Evolutionary conservation across 75 land plant species (phyloP).

Genomic region (Adiantum capillusveneris): DNA sequence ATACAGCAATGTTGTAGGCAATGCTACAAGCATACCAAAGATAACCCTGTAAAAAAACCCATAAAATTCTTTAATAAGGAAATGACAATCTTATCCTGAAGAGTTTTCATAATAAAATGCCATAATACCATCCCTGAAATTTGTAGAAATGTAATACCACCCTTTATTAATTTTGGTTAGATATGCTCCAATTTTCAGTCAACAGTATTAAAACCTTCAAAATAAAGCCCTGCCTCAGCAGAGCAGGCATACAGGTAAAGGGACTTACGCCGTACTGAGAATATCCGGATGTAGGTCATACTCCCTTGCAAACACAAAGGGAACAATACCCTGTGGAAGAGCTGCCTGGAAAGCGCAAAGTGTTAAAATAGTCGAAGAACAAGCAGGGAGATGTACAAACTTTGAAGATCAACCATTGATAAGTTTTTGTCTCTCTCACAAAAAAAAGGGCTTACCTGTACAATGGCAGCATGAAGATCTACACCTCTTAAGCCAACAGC

Average conservation of each 20-base stretch:
- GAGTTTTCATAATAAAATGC: too few relatives aligned
- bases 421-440: too few relatives aligned
- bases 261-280: conserved; percentile 55
- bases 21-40: conserved; percentile 87
- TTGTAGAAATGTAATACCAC: too few relatives aligned
- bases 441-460: conserved; percentile 39
- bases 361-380: too few relatives aligned
- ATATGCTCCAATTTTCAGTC: neutral
- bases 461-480: conserved; percentile 55
- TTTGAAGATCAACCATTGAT: too few relatives aligned
- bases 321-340: conserved; percentile 72
- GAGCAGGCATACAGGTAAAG: neutral
- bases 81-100: too few relatives aligned
- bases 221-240: neutral
- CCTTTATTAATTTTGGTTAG: neutral
- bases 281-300: conserved; percentile 64
- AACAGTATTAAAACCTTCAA: neutral
- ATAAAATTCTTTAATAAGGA: too few relatives aligned
- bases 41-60: conserved; percentile 52
- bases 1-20: conserved; percentile 73
- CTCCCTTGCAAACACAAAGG: conserved; percentile 80
- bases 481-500: conserved; percentile 49
- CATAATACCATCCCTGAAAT: too few relatives aligned
- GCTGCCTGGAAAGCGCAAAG: conserved; percentile 48
- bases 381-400: too few relatives aligned